Evolutionary conservation across 352 stramenopile species (phyloP).

Genomic region (Thraustochytrium sp.): DNA sequence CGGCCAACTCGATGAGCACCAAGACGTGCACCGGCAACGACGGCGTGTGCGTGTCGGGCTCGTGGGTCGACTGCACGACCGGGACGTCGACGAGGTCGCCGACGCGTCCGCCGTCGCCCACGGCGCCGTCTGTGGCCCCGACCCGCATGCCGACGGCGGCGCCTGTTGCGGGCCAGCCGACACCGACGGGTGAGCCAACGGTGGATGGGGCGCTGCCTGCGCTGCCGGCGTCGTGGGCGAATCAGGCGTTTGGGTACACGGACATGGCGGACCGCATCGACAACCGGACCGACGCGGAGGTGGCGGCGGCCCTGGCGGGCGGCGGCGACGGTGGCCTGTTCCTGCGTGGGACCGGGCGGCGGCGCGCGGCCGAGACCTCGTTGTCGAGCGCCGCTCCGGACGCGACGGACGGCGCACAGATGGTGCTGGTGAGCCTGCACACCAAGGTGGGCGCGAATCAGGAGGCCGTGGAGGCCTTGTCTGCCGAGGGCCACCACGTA

Average conservation of each 20-base stretch:
- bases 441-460: slow-evolving; percentile 23
- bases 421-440: slow-evolving; percentile 12
- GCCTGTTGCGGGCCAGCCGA: not conserved
- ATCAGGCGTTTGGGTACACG: slow-evolving; percentile 26
- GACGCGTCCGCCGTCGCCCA: not conserved
- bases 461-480: slow-evolving; percentile 49
- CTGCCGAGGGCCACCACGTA: slow-evolving; percentile 48
- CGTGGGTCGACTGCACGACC: not conserved
- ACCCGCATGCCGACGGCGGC: not conserved
- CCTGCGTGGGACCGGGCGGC: too few relatives aligned
- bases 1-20: not conserved
- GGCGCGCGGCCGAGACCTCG: not conserved
- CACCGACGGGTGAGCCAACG: not conserved
- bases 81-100: not conserved
- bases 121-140: not conserved
- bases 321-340: too few relatives aligned
- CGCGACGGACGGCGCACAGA: not conserved
- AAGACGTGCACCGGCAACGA: slow-evolving; percentile 6
- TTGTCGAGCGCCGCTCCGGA: not conserved
- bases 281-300: not conserved
- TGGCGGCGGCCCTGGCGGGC: too few relatives aligned
- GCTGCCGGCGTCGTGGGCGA: not conserved
- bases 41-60: not conserved
- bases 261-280: not conserved
- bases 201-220: not conserved